Conservation (phyloP, 2,329 filamentous ascomycete genomes). For the Colletotrichum spinosum region DNA sequence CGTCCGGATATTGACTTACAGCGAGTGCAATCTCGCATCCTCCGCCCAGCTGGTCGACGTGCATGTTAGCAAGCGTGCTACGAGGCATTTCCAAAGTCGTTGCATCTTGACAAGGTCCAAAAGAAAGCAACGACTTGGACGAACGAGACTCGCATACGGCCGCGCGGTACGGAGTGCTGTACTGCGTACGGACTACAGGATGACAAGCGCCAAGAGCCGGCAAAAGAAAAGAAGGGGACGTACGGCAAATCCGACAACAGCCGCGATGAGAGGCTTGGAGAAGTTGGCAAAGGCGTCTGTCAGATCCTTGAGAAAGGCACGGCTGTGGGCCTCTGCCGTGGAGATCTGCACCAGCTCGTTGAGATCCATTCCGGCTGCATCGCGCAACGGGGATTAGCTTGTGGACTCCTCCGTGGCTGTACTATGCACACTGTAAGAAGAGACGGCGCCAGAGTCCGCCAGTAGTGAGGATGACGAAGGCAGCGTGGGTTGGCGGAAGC, state of each 20-base stretch:
- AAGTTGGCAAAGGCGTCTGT: constrained; percentile 49
- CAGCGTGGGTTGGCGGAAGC: no score
- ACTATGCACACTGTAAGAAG: no score
- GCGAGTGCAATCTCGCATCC: constrained; percentile 63
- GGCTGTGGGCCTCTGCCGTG: constrained; percentile 41
- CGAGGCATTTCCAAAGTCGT: not conserved
- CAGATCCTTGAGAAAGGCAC: constrained; percentile 52
- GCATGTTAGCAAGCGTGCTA: constrained; percentile 15
- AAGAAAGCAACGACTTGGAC: not conserved
- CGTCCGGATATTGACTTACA: constrained; percentile 41
- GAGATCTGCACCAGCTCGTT: constrained; percentile 40
- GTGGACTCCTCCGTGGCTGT: not conserved
- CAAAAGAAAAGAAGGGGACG: constrained; percentile 38
- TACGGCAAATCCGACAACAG: constrained; percentile 63
- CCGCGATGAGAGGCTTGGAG: constrained; percentile 61
- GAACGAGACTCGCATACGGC: no score
- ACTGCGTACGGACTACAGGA: not conserved
- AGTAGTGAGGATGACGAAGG: no score
- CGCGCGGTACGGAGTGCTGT: no score
- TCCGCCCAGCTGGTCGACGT: constrained; percentile 54
- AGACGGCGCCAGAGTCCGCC: no score
- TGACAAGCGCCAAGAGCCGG: not conserved
- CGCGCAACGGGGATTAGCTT: constrained; percentile 29
- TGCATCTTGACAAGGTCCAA: not conserved
- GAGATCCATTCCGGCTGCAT: constrained; percentile 39